Evolutionary conservation across 345 rosid species (phyloP), one percentile per base, ranked within the genome.

Genomic region (Lepidium didymum): DNA sequence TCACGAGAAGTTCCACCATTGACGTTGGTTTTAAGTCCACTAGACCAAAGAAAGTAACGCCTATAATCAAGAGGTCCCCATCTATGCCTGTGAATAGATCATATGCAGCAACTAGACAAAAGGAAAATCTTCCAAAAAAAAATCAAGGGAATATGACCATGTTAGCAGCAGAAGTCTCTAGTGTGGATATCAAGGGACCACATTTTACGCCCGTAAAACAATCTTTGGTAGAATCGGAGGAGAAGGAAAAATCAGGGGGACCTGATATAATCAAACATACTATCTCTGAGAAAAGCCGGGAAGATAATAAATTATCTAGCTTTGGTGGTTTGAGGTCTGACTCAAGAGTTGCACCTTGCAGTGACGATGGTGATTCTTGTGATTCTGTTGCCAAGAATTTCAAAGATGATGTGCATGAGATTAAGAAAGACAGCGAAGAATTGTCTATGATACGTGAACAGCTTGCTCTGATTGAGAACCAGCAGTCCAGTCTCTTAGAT

Each of bases 401-500:
- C 54, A 84, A 86, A 63, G 77, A 68, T 54, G 58, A 69, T 60
- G 56, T 18, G 19, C 69, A 68, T 38, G 78, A 75, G 72, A 74
- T 75, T 66, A 80, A 42, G 11, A 85, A 82, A 77, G 97, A 87
- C 23, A 67, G 69, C 7, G 91, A 87, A 76, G 90, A 91, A 64
- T 68, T 94, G 51, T 86, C 84, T 37, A 68, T 87, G 82, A 87
- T 94, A 54, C 85, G 69, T 10, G 73, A 82, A 47, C 99, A 94
- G 69, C 93, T 94, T 72, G 81, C 88, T 77, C 84, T 89, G 80
- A 94, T 94, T 60, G 97, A 94, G 77, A 79, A 82, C 74, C 99
- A 86, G 63, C 97, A 94, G 46, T 85, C 95, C 10, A 79, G 84
- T 81, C 87, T 94, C 59, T 73, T 89, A 29, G 75, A 79, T 71